Evolutionary conservation across 129 eudicot genomes (phyloP), one percentile per base, ranked within the genome.

Genomic region (Artemisia tridentata): DNA sequence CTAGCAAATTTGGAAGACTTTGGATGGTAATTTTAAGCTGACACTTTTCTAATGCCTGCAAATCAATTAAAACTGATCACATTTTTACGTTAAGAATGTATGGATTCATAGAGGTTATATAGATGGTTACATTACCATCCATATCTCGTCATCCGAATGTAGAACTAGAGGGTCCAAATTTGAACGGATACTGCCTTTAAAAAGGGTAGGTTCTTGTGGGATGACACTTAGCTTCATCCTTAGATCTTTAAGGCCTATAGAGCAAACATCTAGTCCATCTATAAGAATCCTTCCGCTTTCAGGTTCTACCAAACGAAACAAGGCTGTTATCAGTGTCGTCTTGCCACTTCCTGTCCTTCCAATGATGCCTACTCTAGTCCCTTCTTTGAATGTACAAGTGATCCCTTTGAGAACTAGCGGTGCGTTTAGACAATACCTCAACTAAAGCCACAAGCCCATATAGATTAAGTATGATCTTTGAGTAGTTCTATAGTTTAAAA

Each of bases 291-390:
- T 78, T 52, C 96, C 96, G 13, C 84, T 65, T 34, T 72, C 72
- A 16, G 92, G 93, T 56, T 91, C 96, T 29, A 86, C 96, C 67
- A 92, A 73, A 34, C 93, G 91, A 63, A 92, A 92, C 60, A 92
- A 68, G 38, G 96, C 86, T 48, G 96, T 83, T 51, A 91, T 85
- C 2, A 91, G 60, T 25, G 98, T 92, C 3, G 98, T 92, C 80
- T 92, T 92, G 7, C 98, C 98, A 65, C 98, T 92, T 78, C 96
- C 98, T 0, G 98, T 92, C 76, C 98, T 75, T 71, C 98, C 98
- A 34, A 88, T 96, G 49, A 92, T 87, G 25, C 98, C 98, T 61
- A 88, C 84, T 83, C 96, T 78, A 3, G 72, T 88, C 68, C 96
- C 96, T 83, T 88, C 96, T 69, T 67, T 69, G 78, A 91, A 86